Base-by-base conservation (phyloP, 176 grass and related monocot genomes). In the Ensete ventricosum region DNA sequence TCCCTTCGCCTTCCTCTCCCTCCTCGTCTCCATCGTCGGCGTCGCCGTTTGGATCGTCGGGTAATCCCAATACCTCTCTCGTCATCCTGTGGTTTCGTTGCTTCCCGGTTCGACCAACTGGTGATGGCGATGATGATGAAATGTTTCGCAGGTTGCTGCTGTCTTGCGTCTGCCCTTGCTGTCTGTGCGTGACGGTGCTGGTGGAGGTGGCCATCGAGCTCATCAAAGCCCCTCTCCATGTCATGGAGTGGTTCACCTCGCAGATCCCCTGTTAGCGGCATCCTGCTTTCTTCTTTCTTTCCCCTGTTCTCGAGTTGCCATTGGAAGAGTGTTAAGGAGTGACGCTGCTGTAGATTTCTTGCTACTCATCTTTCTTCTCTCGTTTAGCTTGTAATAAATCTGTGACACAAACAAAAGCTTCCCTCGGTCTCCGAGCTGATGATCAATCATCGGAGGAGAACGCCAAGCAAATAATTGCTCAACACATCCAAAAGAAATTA, bases 91-190 rank as follows among this genome's bases (percentile, higher is more conserved):
- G 4, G 29, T 34, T 34, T 34, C 29, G 3, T 34, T 34, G 29
- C 3, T 34, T 34, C 29, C 3, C 29, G 12, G 17, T 25, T 73
- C n/a, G 1, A 54, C 26, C 1, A 5, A 69, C 12, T 16, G 29
- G 29, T 69, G 24, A 69, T 2, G n/a, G 13, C 20, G 57, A 59
- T 59, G 57, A 17, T 59, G 55, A 59, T 59, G 5, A 20, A 3
- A 6, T 67, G 9, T 2, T 43, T 67, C n/a, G 65, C 12, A 88
- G 86, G 81, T 73, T 88, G 80, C 77, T 81, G 57, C 85, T 92
- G 78, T 92, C 89, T 11, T 92, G 89, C 83, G 84, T 92, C 70
- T 92, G 89, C 83, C 83, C 86, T 29, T 92, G 86, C 81, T 92
- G 89, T 81, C 74, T 92, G 12, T 92, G 89, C 78, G 83, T 92